phyloP scores from a whole-genome alignment of 352 stramenopile genomes.

The Phytophthora podocarpi region DNA sequence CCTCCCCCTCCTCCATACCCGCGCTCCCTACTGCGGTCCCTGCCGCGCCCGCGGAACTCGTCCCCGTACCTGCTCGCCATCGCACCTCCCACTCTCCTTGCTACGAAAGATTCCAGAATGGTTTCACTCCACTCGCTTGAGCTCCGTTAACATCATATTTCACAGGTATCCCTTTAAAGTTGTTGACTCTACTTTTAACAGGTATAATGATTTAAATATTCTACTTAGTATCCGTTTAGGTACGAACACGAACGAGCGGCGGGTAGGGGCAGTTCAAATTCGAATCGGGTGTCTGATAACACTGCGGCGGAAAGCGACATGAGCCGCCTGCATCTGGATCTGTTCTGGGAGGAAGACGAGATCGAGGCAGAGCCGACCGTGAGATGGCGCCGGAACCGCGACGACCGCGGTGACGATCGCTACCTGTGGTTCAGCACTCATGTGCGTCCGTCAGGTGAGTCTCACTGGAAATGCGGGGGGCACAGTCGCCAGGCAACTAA shows the following conservation, averaged over 20 bases:
- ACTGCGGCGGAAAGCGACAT: conserved; percentile 7
- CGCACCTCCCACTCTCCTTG: neutral
- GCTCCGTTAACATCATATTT: neutral
- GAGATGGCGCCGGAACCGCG: conserved; percentile 15
- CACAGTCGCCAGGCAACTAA: neutral
- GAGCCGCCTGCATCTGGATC: conserved; percentile 33
- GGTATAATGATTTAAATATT: neutral
- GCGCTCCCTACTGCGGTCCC: conserved; percentile 78
- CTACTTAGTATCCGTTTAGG: too few species aligned
- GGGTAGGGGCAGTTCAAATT: conserved; percentile 33
- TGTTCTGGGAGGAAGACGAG: conserved; percentile 46
- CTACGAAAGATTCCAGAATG: conserved; percentile 48
- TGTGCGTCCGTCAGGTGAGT: conserved; percentile 59
- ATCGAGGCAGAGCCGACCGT: conserved; percentile 19
- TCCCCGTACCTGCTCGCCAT: conserved; percentile 80
- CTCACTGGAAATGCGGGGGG: neutral
- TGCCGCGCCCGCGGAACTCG: conserved; percentile 65
- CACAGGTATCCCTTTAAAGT: neutral
- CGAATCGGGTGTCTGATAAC: conserved; percentile 15
- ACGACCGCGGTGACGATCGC: conserved; percentile 22
- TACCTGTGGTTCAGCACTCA: conserved; percentile 77
- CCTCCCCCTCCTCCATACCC: conserved; percentile 43
- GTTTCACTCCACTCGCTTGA: conserved; percentile 33
- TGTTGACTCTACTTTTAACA: neutral
- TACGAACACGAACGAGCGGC: conserved; percentile 10